A percentile compares a stretch with the other conserved stretches of the same genome.
Conservation (phyloP, 768 basidiomycete species). For the Tylopilus vinaceipallidus region DNA sequence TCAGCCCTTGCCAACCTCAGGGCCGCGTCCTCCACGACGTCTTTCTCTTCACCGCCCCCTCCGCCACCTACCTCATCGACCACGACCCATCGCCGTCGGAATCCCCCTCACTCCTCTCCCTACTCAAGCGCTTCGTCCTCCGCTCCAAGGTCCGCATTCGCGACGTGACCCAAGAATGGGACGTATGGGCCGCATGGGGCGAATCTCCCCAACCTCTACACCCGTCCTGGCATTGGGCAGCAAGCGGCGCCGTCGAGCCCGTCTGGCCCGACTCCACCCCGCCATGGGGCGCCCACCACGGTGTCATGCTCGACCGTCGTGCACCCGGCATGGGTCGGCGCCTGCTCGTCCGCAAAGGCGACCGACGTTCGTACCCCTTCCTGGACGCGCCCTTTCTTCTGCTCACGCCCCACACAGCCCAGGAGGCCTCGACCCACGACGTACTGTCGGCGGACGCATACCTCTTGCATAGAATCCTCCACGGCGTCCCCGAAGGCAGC, state of each 20-base stretch:
- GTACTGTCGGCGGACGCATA: constrained; percentile 55
- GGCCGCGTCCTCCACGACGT: constrained; percentile 88
- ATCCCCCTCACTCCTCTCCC: constrained; percentile 57
- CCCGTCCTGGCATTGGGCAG: constrained; percentile 52
- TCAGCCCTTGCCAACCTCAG: constrained; percentile 39
- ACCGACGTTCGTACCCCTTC: constrained; percentile 58
- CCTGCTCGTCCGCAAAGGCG: constrained; percentile 66
- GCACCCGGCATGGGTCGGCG: constrained; percentile 79
- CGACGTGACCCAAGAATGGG: constrained; percentile 75
- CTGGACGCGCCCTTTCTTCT: background rate
- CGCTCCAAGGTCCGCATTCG: constrained; percentile 85
- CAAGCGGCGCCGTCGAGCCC: constrained; percentile 78
- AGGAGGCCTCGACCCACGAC: constrained; percentile 57
- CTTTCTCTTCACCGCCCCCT: constrained; percentile 70
- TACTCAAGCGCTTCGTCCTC: constrained; percentile 82
- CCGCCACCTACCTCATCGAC: constrained; percentile 64
- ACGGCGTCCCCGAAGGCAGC: constrained; percentile 86
- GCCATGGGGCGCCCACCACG: constrained; percentile 62
- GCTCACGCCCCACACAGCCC: constrained; percentile 38
- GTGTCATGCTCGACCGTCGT: constrained; percentile 58
- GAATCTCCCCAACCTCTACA: constrained; percentile 38
- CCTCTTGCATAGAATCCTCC: constrained; percentile 71
- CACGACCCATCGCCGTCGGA: constrained; percentile 63
- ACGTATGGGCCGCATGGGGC: constrained; percentile 84
- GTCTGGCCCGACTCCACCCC: constrained; percentile 56